Percentiles rank a stretch among this genome's conserved stretches.
These are phyloP conservation scores for Cardamine occulta DNA, from an alignment of 345 rosid genomes.

Conservation along the genomic window DNA sequence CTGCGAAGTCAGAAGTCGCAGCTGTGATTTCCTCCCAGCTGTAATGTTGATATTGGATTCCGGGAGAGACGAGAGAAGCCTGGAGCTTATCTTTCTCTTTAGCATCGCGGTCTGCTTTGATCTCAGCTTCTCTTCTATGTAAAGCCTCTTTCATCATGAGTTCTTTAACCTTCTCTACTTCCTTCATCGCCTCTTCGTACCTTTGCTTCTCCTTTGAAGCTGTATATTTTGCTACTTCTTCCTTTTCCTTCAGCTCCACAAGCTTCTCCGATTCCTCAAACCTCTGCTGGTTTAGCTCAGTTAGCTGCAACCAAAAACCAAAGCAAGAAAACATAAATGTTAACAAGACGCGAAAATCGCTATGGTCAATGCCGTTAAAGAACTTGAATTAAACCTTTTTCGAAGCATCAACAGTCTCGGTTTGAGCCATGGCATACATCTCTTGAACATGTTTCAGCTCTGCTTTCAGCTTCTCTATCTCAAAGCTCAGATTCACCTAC, in stretches of 20 bases:
- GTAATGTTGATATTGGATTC: constrained; percentile 42
- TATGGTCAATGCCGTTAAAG: neutral
- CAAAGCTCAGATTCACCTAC: constrained; percentile 70
- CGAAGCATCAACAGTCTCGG: constrained; percentile 77
- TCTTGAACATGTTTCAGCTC: constrained; percentile 83
- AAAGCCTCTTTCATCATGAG: constrained; percentile 65
- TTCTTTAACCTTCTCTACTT: constrained; percentile 54
- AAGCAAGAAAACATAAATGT: neutral
- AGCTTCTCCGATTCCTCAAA: constrained; percentile 62
- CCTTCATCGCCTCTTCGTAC: constrained; percentile 60
- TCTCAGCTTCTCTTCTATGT: constrained; percentile 62
- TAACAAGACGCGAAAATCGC: neutral
- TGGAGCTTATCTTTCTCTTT: constrained; percentile 74
- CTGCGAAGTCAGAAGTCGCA: constrained; percentile 39
- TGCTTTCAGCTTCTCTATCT: constrained; percentile 85
- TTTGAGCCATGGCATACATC: constrained; percentile 79
- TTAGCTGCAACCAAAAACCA: constrained; percentile 50
- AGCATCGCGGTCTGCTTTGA: constrained; percentile 56
- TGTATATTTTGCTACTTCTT: constrained; percentile 57
- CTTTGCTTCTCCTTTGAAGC: constrained; percentile 66
- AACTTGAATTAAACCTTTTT: constrained; percentile 56
- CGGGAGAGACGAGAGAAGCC: constrained; percentile 38
- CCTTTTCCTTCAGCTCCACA: constrained; percentile 53
- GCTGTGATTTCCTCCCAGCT: constrained; percentile 44
- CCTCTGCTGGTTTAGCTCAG: constrained; percentile 51